Percentiles rank a stretch among this genome's conserved stretches.
Evolutionary conservation across 139 green algal genomes (phyloP).

Genomic region (Chlorella sorokiniana): DNA sequence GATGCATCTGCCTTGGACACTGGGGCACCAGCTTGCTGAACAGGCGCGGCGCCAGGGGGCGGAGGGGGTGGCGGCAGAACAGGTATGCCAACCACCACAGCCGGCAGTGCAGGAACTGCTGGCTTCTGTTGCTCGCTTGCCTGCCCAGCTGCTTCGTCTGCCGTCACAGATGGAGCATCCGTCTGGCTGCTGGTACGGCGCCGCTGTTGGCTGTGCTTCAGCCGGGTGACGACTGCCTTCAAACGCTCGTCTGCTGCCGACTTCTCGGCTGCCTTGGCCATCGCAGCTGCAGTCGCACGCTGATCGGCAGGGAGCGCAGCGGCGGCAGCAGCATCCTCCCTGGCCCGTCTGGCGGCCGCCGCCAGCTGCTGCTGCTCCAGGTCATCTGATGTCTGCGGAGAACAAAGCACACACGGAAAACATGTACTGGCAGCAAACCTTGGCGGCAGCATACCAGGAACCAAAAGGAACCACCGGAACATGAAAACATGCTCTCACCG

Average conservation of each 20-base stretch:
- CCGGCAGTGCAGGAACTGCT: neutral
- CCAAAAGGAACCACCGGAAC: neutral
- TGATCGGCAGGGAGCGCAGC: neutral
- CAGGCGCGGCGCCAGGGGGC: neutral
- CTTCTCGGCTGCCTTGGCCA: neutral
- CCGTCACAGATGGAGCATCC: neutral
- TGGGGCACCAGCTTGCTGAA: neutral
- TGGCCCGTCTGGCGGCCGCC: neutral
- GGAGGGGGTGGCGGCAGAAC: neutral
- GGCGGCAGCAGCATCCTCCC: conserved; percentile 11
- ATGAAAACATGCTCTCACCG: neutral
- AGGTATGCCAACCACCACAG: conserved; percentile 18
- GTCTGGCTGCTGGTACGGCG: conserved; percentile 6
- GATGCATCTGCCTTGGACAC: neutral
- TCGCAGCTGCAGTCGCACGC: neutral
- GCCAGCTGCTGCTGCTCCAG: neutral
- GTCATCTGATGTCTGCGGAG: conserved; percentile 4
- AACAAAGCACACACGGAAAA: neutral
- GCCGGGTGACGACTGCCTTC: conserved; percentile 1
- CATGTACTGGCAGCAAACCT: neutral
- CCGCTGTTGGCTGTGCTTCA: conserved; percentile 21
- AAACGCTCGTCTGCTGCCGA: neutral
- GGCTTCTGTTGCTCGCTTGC: neutral
- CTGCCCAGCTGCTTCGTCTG: neutral
- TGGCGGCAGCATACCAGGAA: neutral